A percentile compares a stretch with the other conserved stretches of the same genome.
Evolutionary conservation across 192 early-diverging fungal species (phyloP).

Genomic region (Coemansia sp.): DNA sequence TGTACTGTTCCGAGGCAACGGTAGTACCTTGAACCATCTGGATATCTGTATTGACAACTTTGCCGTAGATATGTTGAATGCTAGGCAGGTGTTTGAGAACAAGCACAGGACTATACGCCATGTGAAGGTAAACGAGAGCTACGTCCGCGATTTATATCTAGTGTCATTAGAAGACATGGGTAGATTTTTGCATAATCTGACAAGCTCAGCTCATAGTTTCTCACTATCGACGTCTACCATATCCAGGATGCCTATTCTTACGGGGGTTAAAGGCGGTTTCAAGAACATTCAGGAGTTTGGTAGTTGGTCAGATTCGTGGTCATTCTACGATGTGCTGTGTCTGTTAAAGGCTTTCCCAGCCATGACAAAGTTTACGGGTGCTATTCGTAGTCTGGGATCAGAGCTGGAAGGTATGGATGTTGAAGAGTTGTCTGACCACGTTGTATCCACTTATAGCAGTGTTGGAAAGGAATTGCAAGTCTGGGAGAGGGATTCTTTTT

Average conservation of each 20-base stretch:
- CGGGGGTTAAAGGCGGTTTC: neutral
- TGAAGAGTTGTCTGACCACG: neutral
- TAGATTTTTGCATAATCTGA: neutral
- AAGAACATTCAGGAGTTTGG: neutral
- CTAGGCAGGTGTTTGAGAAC: neutral
- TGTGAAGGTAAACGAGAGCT: neutral
- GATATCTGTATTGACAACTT: neutral
- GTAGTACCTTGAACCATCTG: neutral
- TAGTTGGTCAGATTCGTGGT: no score
- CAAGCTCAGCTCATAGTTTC: no score
- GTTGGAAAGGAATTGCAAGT: neutral
- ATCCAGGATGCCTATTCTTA: no score
- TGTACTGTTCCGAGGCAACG: constrained; percentile 13
- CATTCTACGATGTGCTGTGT: neutral
- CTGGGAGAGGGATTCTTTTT: neutral
- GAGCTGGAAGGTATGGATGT: neutral
- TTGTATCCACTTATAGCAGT: neutral
- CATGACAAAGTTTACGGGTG: neutral
- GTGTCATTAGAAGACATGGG: neutral
- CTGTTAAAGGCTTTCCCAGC: neutral
- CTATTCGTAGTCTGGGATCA: neutral
- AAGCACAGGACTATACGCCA: neutral
- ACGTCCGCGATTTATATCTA: neutral
- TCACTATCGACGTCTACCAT: no score
- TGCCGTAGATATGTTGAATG: neutral